Conservation (phyloP, 139 green algal species). For the Micractinium sp. region DNA sequence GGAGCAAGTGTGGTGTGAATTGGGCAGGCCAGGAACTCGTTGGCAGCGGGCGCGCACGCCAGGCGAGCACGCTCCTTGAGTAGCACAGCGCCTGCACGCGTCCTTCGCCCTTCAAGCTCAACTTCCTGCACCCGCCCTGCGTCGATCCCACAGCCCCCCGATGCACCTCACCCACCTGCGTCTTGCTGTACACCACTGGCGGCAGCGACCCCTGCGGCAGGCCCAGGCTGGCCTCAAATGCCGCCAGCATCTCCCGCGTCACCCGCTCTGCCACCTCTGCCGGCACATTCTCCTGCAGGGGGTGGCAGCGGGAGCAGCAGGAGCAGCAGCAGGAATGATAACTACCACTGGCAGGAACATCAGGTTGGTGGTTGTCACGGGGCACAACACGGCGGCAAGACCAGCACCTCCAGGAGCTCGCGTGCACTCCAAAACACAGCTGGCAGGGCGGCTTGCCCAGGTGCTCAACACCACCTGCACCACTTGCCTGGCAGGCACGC, state of each 20-base stretch:
- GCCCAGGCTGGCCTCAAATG: slow-evolving; percentile 47
- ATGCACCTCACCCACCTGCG: neutral
- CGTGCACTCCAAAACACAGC: too few species aligned
- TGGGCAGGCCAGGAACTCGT: neutral
- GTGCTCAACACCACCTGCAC: too few species aligned
- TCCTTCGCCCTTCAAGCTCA: neutral
- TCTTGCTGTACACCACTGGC: slow-evolving; percentile 25
- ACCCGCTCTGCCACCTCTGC: slow-evolving; percentile 60
- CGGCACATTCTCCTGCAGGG: slow-evolving; percentile 69
- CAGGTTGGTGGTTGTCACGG: neutral
- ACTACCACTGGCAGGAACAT: neutral
- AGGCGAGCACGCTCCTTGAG: too few species aligned
- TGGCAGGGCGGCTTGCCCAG: too few species aligned
- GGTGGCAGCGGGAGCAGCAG: neutral
- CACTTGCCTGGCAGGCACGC: too few species aligned
- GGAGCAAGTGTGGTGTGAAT: neutral
- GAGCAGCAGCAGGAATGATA: neutral
- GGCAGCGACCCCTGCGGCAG: slow-evolving; percentile 24
- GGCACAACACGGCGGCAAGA: neutral
- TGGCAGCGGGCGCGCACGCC: too few species aligned
- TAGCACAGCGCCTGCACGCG: neutral
- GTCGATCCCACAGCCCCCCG: neutral
- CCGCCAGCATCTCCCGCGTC: slow-evolving; percentile 58
- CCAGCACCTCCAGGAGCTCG: too few species aligned
- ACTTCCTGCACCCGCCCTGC: neutral